Base-by-base conservation (phyloP, 163 green algal species). In the Prototheca wickerhamii region DNA sequence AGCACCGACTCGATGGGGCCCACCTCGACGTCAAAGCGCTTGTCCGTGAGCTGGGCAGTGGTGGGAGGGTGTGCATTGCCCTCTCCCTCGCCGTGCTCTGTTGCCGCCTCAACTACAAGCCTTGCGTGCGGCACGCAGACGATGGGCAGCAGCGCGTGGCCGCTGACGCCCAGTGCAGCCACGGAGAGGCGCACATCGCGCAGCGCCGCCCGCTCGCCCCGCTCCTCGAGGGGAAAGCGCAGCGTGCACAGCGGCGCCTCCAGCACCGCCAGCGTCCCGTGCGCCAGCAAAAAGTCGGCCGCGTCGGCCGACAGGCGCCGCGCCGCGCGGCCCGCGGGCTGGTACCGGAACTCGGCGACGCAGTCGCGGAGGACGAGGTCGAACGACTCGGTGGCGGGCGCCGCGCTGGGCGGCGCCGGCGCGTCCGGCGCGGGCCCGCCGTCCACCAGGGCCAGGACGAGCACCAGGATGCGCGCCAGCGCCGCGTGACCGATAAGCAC, bases 241-340 rank as follows among this genome's bases (percentile, higher is more conserved):
- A 84, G 74, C 29, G 61, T 34, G 33, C 78, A 61, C 25, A 68
- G 60, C 6, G 67, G 74, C 35, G 77, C 50, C 34, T 80, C 67
- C 40, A 84, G 44, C 1, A 58, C 29, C 25, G 73, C 23, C 34
- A 76, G 33, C 30, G 67, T 63, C 0, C 43, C 28, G 29, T 72
- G 63, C 28, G 61, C 35, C 17, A 29, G 29, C 3, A 76, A 60
- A 20, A 62, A 59, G 28, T 76, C 69, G 30, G 58, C 33, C 23
- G 42, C 52, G 17, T 53, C 53, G 28, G 26, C 10, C 6, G 53
- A 5, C 29, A 40, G 60, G 31, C 1, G 44, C 54, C 30, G 58
- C 44, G 37, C 50, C 53, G 7, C 46, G 33, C 4, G 4, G 1
- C 21, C 32, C 20, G 5, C 21, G 3, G 55, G 31, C 55, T 46